Evolutionary conservation across 164 flowering plant genomes (phyloP).

Genomic region (Kingdonia uniflora): DNA sequence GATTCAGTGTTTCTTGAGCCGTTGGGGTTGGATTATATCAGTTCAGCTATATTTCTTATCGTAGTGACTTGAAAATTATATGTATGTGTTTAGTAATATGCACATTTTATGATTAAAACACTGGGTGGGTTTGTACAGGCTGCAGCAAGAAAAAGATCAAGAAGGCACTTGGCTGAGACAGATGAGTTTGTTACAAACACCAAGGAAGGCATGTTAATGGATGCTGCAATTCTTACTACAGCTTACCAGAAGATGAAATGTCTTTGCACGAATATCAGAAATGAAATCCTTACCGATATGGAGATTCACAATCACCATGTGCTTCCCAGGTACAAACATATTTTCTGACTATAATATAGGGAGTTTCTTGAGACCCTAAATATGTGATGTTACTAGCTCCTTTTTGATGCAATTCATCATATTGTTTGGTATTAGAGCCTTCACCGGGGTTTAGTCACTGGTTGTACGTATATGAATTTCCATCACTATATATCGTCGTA

Average conservation of each 20-base stretch:
- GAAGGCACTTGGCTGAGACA: slow-evolving; percentile 76
- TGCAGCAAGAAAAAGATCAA: slow-evolving; percentile 84
- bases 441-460: too few species aligned
- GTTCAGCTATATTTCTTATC: too few species aligned
- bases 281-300: slow-evolving; percentile 77
- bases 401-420: too few species aligned
- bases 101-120: too few species aligned
- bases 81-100: background rate
- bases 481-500: too few species aligned
- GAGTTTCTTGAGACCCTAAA: background rate
- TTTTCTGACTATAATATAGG: background rate
- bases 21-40: too few species aligned
- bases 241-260: slow-evolving; percentile 85
- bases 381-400: too few species aligned
- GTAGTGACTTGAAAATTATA: too few species aligned
- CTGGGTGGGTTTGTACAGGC: slow-evolving; percentile 27
- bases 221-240: slow-evolving; percentile 48
- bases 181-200: slow-evolving; percentile 68
- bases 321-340: slow-evolving; percentile 68
- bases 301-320: slow-evolving; percentile 77
- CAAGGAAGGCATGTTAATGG: slow-evolving; percentile 43
- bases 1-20: too few species aligned
- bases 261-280: slow-evolving; percentile 60
- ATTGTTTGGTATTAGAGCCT: too few species aligned
- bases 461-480: too few species aligned